These are phyloP conservation scores for Trichoderma koningiopsis DNA, from an alignment of 2,329 filamentous ascomycete species.

Conservation along the genomic window DNA sequence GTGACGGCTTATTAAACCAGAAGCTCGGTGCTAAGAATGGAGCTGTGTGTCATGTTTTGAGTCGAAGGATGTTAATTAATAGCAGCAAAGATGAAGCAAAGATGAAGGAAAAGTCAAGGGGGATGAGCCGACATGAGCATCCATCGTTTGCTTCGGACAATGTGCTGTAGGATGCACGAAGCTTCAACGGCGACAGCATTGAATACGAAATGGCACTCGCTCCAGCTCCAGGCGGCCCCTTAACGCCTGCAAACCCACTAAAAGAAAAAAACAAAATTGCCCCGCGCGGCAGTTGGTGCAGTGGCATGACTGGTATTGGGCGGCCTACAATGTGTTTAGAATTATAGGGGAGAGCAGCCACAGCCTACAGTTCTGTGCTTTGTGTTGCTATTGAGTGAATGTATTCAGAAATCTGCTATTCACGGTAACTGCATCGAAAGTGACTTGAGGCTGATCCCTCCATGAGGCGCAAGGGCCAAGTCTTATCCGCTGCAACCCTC, in stretches of 20 bases:
- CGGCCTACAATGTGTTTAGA: neutral
- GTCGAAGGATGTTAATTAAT: neutral
- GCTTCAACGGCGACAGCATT: neutral
- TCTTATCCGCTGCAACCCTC: neutral
- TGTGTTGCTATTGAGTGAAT: neutral
- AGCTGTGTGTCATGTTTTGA: neutral
- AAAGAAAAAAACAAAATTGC: neutral
- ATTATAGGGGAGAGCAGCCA: neutral
- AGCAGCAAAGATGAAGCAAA: neutral
- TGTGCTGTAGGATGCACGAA: neutral
- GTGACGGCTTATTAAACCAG: neutral
- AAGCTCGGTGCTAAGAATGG: neutral
- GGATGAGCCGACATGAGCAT: neutral
- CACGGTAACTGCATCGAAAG: neutral
- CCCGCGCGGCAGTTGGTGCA: constrained; percentile 1
- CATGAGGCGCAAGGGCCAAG: neutral
- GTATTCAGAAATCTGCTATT: neutral
- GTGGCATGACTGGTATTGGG: neutral
- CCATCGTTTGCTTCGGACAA: neutral
- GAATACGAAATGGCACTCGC: neutral
- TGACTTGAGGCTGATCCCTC: neutral
- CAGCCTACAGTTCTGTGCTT: neutral
- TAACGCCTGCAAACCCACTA: neutral
- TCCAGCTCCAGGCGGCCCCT: neutral
- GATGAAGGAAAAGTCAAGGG: neutral